Percentiles rank a stretch among this genome's conserved stretches.
Evolutionary conservation across 495 filamentous ascomycete species (phyloP).

Genomic region (Chaetomium cochliodes): DNA sequence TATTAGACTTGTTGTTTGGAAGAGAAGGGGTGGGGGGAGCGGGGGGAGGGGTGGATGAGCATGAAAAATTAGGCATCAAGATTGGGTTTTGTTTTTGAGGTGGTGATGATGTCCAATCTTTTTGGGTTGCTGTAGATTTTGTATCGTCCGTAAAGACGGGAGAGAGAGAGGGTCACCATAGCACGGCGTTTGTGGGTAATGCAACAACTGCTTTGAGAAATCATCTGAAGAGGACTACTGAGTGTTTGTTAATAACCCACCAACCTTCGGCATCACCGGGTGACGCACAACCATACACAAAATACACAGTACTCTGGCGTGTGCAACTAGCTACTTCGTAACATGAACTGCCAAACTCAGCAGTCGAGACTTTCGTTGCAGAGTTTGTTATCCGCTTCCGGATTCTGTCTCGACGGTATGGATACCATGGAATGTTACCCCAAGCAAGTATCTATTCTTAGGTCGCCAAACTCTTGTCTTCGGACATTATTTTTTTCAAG

Average conservation of each 20-base stretch:
- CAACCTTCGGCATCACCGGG: too few relatives aligned
- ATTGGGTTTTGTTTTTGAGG: conserved; percentile 9
- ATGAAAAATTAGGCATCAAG: conserved; percentile 3
- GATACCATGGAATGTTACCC: too few relatives aligned
- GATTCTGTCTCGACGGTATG: too few relatives aligned
- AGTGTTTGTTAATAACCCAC: not conserved
- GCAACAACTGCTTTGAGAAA: conserved; percentile 2
- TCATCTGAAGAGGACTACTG: not conserved
- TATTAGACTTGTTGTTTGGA: conserved; percentile 3
- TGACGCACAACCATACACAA: too few relatives aligned
- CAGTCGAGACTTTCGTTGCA: too few relatives aligned
- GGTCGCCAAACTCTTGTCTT: too few relatives aligned
- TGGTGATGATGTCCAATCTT: conserved; percentile 1
- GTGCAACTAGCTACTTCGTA: too few relatives aligned
- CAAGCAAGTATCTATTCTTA: too few relatives aligned
- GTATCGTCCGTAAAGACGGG: conserved; percentile 8
- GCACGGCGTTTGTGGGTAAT: conserved; percentile 32
- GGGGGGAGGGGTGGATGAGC: not conserved
- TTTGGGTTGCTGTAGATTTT: conserved; percentile 1
- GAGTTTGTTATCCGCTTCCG: too few relatives aligned
- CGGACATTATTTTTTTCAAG: too few relatives aligned
- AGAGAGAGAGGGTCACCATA: conserved; percentile 22
- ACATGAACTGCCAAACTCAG: too few relatives aligned
- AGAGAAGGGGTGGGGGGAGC: not conserved
- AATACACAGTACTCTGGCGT: too few relatives aligned